Evolutionary conservation across 805 yeast species (phyloP), one percentile per base, ranked within the genome.

Genomic region (Lachancea sp.): DNA sequence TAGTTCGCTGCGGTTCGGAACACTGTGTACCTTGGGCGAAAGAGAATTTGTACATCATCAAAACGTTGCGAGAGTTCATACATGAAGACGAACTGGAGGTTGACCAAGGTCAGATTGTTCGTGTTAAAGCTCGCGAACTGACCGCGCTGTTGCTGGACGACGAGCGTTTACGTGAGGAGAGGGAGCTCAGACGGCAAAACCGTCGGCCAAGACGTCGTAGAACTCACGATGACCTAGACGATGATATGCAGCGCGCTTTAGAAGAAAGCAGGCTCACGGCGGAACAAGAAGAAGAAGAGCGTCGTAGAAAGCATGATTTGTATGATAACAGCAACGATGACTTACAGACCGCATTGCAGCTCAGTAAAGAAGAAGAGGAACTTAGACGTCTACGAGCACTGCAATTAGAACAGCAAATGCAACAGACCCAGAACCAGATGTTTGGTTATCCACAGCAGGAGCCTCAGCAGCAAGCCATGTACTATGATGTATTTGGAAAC

Each of bases 21-120:
- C 81, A 83, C 54, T 90, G 89, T 54, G 95, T 89, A 5, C 68
- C 80, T 28, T 90, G 98, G 98, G 78, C 89, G 45, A 83, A 79
- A 57, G 95, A 87, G 57, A 89, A 90, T 59, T 61, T 89, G 26
- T 90, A 87, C 63, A 74, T 89, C 38, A 77, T 90, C 59, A 88
- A 89, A 66, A 88, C 97, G 0, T 70, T 90, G 51, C 76, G 96
- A 40, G 97, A 90, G 60, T 90, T 90, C 61, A 86, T 81, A 52
- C 83, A 79, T 57, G 70, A 72, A 29, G 96, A 90, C 60, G 90
- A 84, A 36, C 15, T 40, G 17, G 88, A 85, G 34, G 67, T 70
- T 21, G 98, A 90, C 62, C 94, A 86, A 55, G 97, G 98, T 17
- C 83, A 83, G 7, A 76, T 86, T 39, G 82, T 83, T 43, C 74